Evolutionary conservation across 768 basidiomycete species (phyloP).

Genomic region (Russula griseocarnosa): DNA sequence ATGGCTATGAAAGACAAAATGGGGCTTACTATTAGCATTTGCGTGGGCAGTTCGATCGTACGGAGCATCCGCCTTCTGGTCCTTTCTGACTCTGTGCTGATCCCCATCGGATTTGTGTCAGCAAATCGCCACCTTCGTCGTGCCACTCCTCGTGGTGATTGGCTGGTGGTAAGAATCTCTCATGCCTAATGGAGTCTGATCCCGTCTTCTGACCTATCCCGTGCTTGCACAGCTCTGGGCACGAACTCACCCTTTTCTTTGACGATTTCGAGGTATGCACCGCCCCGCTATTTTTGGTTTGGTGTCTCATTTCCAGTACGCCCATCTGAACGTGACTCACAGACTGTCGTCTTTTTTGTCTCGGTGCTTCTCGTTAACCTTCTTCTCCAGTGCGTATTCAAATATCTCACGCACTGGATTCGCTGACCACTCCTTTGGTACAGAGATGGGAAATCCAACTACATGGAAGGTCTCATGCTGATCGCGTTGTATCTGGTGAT

Average conservation of each 20-base stretch:
- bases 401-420: conserved; percentile 1
- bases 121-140: conserved; percentile 85
- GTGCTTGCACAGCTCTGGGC: conserved; percentile 46
- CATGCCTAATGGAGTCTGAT: conserved; percentile 20
- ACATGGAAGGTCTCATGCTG: conserved; percentile 86
- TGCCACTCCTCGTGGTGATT: conserved; percentile 82
- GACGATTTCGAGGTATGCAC: conserved; percentile 70
- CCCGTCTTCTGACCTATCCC: conserved; percentile 15
- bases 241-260: conserved; percentile 78
- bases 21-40: conserved; percentile 73
- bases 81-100: neutral
- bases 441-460: conserved; percentile 82
- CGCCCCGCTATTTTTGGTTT: neutral
- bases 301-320: neutral
- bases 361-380: conserved; percentile 87
- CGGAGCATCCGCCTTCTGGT: conserved; percentile 30
- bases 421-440: conserved; percentile 1
- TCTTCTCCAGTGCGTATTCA: conserved; percentile 56
- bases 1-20: conserved; percentile 81
- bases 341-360: conserved; percentile 82
- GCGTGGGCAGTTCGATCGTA: conserved; percentile 78
- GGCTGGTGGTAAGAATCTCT: conserved; percentile 74
- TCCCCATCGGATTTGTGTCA: conserved; percentile 29
- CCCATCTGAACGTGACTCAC: conserved; percentile 11
- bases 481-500: conserved; percentile 75